Evolutionary conservation across 192 early-diverging fungal genomes (phyloP).

Genomic region (Ramicandelaber brevisporus): DNA sequence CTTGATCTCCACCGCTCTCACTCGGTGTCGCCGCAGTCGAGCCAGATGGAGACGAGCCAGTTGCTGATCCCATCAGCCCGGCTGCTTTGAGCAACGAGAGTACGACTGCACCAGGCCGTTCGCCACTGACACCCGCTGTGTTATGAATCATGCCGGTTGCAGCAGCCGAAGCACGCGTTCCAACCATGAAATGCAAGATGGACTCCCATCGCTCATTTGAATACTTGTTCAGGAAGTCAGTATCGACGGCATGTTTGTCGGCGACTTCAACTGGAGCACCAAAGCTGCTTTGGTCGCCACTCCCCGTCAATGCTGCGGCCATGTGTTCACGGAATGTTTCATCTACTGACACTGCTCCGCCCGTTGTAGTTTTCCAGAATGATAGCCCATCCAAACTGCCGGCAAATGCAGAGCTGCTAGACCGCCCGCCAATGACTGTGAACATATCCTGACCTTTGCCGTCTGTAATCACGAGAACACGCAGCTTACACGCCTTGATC

Average conservation of each 20-base stretch:
- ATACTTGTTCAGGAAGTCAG: constrained; percentile 49
- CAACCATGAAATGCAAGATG: constrained; percentile 85
- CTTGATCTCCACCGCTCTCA: constrained; percentile 2
- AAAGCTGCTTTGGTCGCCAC: constrained; percentile 69
- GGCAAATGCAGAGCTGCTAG: no score
- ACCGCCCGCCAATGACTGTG: no score
- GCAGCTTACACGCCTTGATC: no score
- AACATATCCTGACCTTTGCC: no score
- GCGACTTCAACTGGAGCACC: constrained; percentile 35
- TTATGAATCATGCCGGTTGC: constrained; percentile 53
- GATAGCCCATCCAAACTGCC: no score
- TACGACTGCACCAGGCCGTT: neutral
- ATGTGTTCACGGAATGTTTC: no score
- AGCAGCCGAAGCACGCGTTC: constrained; percentile 50
- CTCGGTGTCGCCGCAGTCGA: neutral
- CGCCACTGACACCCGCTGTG: constrained; percentile 16
- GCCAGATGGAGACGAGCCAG: neutral
- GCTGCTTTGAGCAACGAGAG: constrained; percentile 8
- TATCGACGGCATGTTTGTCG: constrained; percentile 35
- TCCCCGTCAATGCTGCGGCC: no score
- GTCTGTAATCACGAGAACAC: no score
- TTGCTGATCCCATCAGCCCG: constrained; percentile 2
- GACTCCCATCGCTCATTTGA: constrained; percentile 70
- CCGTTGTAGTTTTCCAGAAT: no score
- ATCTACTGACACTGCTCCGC: no score